Percentiles rank a stretch among this genome's conserved stretches.
These are phyloP conservation scores for Umbilicus rupestris DNA, from an alignment of 164 flowering plant species.

Conservation along the genomic window DNA sequence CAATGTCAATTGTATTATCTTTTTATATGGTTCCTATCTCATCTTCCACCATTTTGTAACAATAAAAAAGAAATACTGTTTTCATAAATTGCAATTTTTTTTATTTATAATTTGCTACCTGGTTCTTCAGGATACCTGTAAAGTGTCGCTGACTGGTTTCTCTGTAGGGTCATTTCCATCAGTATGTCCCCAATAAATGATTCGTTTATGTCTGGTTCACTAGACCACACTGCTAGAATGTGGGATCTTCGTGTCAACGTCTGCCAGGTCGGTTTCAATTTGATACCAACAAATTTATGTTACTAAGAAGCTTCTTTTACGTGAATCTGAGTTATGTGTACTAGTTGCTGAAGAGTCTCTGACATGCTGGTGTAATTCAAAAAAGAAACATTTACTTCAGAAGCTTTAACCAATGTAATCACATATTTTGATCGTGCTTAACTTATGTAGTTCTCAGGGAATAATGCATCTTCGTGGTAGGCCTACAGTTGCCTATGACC, in stretches of 20 bases:
- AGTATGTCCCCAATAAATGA: slow-evolving; percentile 98
- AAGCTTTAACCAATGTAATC: neutral
- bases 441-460: slow-evolving; percentile 77
- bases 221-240: slow-evolving; percentile 84
- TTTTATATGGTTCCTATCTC: no score
- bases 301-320: neutral
- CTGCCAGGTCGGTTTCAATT: slow-evolving; percentile 69
- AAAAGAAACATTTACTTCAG: neutral
- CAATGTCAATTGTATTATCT: no score
- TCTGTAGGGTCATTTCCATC: slow-evolving; percentile 74
- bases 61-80: no score
- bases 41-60: neutral
- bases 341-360: neutral
- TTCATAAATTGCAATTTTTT: no score
- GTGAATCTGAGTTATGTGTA: neutral
- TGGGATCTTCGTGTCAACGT: slow-evolving; percentile 99
- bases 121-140: neutral
- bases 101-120: neutral
- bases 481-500: slow-evolving; percentile 95
- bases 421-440: slow-evolving; percentile 30
- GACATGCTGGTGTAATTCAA: neutral
- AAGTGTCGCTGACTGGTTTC: slow-evolving; percentile 8
- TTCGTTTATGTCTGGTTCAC: slow-evolving; percentile 98
- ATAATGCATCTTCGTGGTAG: slow-evolving; percentile 82
- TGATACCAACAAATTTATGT: neutral